phyloP scores from a whole-genome alignment of 2,329 filamentous ascomycete genomes.

The Scortechinia acanthostroma region DNA sequence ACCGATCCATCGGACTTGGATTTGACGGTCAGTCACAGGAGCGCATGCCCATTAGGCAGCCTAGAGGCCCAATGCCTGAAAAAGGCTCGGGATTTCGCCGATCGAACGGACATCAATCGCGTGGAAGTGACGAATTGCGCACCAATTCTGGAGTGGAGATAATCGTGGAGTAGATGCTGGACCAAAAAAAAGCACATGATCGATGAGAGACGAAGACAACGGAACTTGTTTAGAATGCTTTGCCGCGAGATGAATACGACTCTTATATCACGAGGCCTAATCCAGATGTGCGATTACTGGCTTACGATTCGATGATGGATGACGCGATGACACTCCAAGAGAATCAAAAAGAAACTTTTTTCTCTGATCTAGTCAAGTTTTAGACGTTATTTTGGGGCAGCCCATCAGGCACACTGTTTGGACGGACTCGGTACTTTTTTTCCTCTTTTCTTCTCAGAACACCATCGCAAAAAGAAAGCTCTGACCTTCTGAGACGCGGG shows the following conservation, averaged over 20 bases:
- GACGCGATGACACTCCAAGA: conserved; percentile 2
- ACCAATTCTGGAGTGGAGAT: background rate
- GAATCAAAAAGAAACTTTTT: background rate
- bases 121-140: conserved; percentile 44
- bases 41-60: conserved; percentile 57
- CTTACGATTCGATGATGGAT: conserved; percentile 3
- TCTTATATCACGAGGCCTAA: conserved; percentile 1
- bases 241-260: conserved; percentile 1
- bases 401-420: conserved; percentile 1
- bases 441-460: background rate
- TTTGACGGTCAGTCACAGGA: conserved; percentile 31
- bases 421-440: background rate
- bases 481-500: background rate
- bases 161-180: background rate
- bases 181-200: background rate
- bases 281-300: background rate
- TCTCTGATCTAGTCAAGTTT: conserved; percentile 2
- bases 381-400: conserved; percentile 2
- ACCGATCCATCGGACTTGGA: conserved; percentile 42
- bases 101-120: conserved; percentile 51
- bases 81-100: conserved; percentile 46
- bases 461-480: background rate
- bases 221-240: background rate
- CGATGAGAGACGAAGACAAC: background rate
- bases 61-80: conserved; percentile 51